Base-by-base conservation (phyloP, 2,329 filamentous ascomycete genomes). In the Fusarium compactum region DNA sequence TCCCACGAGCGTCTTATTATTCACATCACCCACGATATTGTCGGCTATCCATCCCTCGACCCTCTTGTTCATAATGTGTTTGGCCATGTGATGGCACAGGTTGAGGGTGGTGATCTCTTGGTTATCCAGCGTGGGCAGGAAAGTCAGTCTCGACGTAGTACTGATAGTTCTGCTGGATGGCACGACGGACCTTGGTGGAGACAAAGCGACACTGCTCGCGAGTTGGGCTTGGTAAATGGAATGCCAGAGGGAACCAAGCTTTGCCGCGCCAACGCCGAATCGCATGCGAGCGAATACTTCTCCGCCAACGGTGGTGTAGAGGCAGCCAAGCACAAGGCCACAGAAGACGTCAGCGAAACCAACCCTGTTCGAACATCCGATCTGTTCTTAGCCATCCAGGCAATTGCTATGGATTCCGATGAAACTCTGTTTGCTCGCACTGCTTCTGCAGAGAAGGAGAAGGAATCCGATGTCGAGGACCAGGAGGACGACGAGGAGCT, bases 121-220 rank as follows among this genome's bases (percentile, higher is more conserved):
- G 96, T 99, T 58, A 90, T 98, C 65, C 96, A 99, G 82, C 92
- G 95, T 40, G 96, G 96, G 22, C 92, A 94, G 66, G 96, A 98
- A 81, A 93, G 91, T 51, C 88, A 90, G 48, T 90, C 90, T 47
- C 88, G 90, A 45, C 86, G 87, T 44, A 89, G 89, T 85, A 62
- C 83, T 27, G 87, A 90, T 54, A 84, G 83, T 20, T 83, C 84
- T 29, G 85, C 87, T 40, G 92, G 92, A 67, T 99, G 96, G 95
- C 92, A 90, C 50, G 95, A 98, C 75, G 96, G 96, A 0, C 96
- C 96, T 5, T 99, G 96, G 96, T 99, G 96, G 95, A 89, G 95
- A 71, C 90, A 90, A 79, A 85, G 83, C 51, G 88, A 86, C 77
- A 83, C 86, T 24, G 87, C 91, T 59, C 91, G 96, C 60, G 93